These are phyloP conservation scores for Epichloe brachyelytri DNA, from an alignment of 2,329 filamentous ascomycete species.

Conservation along the genomic window DNA sequence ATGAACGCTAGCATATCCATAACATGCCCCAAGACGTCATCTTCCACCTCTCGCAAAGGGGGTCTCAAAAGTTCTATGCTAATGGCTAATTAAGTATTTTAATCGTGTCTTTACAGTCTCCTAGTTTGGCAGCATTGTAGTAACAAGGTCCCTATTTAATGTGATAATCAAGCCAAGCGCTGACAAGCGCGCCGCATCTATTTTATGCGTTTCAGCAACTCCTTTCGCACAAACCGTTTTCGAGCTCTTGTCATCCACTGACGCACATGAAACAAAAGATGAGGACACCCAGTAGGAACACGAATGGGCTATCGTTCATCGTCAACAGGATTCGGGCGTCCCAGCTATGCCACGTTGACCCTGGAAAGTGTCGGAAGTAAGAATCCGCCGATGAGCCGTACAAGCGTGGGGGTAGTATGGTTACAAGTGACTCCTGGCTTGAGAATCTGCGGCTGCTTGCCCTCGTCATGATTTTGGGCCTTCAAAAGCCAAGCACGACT, in stretches of 20 bases:
- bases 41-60: no score
- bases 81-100: no score
- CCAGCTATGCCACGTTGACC: conserved; percentile 3
- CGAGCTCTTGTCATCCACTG: neutral
- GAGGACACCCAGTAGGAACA: neutral
- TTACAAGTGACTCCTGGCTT: neutral
- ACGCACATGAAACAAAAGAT: neutral
- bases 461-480: neutral
- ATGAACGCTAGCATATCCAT: no score
- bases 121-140: no score
- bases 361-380: neutral
- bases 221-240: neutral
- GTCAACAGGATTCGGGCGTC: neutral
- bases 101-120: no score
- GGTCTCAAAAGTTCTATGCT: no score
- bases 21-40: no score
- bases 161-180: no score
- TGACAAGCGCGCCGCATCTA: neutral
- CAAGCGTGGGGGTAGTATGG: neutral
- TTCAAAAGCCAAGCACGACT: neutral
- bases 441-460: neutral
- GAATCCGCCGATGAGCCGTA: neutral
- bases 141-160: no score
- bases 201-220: neutral
- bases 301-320: neutral